Evolutionary conservation across 2,329 filamentous ascomycete genomes (phyloP).

Genomic region (Colletotrichum brevisporum): DNA sequence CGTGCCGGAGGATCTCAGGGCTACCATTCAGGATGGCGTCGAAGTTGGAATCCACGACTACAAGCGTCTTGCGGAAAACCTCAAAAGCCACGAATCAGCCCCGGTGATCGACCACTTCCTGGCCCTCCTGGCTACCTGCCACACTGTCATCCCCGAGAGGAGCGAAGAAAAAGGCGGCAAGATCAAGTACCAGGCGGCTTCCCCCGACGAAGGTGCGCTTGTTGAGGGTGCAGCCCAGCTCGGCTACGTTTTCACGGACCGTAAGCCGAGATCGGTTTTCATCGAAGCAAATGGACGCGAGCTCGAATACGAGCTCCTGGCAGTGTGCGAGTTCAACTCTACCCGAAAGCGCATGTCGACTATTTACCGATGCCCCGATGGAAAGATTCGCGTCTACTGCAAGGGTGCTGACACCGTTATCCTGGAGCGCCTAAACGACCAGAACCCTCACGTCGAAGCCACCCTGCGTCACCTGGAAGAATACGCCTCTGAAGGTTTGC

Average conservation of each 20-base stretch:
- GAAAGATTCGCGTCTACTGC: constrained; percentile 92
- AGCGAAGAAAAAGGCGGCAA: constrained; percentile 81
- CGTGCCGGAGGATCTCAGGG: constrained; percentile 89
- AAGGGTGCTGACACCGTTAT: constrained; percentile 99
- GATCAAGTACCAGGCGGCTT: constrained; percentile 98
- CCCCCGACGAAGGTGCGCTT: constrained; percentile 95
- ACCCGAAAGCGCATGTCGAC: constrained; percentile 98
- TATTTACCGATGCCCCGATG: constrained; percentile 96
- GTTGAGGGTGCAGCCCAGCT: constrained; percentile 90
- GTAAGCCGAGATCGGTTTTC: constrained; percentile 90
- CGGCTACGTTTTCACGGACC: constrained; percentile 91
- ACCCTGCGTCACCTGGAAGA: constrained; percentile 97
- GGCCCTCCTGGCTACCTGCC: constrained; percentile 87
- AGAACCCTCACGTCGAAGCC: constrained; percentile 89
- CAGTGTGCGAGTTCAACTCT: constrained; percentile 99
- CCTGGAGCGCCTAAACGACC: constrained; percentile 85
- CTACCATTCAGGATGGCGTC: constrained; percentile 81
- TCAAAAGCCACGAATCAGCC: constrained; percentile 68
- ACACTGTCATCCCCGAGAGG: constrained; percentile 96
- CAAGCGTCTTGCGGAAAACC: constrained; percentile 79
- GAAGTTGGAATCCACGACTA: constrained; percentile 90
- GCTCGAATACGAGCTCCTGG: constrained; percentile 89
- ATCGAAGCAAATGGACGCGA: constrained; percentile 82
- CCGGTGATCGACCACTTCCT: constrained; percentile 83
- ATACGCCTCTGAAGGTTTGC: constrained; percentile 95